phyloP scores from a whole-genome alignment of 257 asterid genomes.

The Verbena officinalis region DNA sequence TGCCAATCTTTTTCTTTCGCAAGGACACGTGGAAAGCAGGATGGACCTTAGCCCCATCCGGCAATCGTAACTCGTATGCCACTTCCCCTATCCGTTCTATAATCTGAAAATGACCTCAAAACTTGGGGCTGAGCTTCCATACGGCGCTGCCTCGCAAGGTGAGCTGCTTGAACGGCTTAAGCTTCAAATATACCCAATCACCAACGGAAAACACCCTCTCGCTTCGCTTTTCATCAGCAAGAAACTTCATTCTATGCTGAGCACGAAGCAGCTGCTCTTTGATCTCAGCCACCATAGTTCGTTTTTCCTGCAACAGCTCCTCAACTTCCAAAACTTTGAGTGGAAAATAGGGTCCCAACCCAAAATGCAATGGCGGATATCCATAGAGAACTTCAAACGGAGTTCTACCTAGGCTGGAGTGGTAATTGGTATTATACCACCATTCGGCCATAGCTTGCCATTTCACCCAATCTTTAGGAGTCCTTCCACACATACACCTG shows the following conservation, averaged over 20 bases:
- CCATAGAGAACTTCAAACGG: constrained; percentile 4
- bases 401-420: not conserved
- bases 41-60: not conserved
- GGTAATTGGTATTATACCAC: constrained; percentile 5
- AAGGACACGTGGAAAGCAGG: not conserved
- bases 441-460: not conserved
- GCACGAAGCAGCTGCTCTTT: not conserved
- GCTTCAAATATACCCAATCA: not conserved
- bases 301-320: not conserved
- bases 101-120: not conserved
- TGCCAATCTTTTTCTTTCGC: not conserved
- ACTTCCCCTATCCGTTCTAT: not conserved
- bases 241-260: not conserved
- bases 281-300: not conserved
- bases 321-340: not conserved
- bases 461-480: not conserved
- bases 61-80: not conserved
- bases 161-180: not conserved
- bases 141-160: not conserved
- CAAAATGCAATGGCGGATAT: not conserved
- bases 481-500: not conserved
- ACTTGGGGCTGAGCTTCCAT: not conserved
- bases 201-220: not conserved
- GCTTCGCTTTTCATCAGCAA: not conserved
- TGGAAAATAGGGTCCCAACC: not conserved